These are phyloP conservation scores for Colletotrichum gloeosporioides DNA, from an alignment of 2,329 filamentous ascomycete genomes.

Conservation along the genomic window DNA sequence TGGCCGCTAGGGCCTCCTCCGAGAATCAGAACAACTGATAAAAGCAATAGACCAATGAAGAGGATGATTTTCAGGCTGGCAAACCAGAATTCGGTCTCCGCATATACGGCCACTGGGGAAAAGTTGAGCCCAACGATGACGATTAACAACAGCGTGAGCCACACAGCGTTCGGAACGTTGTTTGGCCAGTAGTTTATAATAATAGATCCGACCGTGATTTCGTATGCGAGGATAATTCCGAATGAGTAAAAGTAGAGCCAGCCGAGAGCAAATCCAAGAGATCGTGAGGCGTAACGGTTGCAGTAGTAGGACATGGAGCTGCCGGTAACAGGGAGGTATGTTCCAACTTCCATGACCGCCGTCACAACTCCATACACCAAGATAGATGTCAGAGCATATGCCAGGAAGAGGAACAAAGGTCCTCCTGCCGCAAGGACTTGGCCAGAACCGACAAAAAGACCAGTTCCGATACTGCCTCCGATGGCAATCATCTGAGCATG, in stretches of 20 bases:
- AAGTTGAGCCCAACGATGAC: constrained; percentile 23
- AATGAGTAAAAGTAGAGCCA: constrained; percentile 45
- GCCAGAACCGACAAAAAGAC: constrained; percentile 53
- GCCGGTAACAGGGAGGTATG: constrained; percentile 55
- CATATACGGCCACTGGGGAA: constrained; percentile 39
- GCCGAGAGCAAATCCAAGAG: constrained; percentile 43
- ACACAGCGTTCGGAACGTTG: constrained; percentile 19
- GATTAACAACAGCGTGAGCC: constrained; percentile 23
- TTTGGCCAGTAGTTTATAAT: constrained; percentile 27
- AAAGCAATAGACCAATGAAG: constrained; percentile 65
- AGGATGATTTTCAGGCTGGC: constrained; percentile 58
- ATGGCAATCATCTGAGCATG: constrained; percentile 53
- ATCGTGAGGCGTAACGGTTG: constrained; percentile 37
- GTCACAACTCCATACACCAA: constrained; percentile 52
- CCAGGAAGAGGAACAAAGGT: constrained; percentile 45
- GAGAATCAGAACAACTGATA: constrained; percentile 50
- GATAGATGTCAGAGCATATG: constrained; percentile 47
- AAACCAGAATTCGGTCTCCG: constrained; percentile 63
- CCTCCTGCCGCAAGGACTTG: constrained; percentile 42
- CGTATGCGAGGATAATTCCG: constrained; percentile 39
- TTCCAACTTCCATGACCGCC: constrained; percentile 53
- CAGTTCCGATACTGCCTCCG: constrained; percentile 52
- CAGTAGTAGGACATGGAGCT: constrained; percentile 53
- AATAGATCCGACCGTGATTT: constrained; percentile 23
- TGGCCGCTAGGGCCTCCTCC: constrained; percentile 25